Conservation (phyloP, 2,329 filamentous ascomycete genomes). For the Cryoendolithus antarcticus region DNA sequence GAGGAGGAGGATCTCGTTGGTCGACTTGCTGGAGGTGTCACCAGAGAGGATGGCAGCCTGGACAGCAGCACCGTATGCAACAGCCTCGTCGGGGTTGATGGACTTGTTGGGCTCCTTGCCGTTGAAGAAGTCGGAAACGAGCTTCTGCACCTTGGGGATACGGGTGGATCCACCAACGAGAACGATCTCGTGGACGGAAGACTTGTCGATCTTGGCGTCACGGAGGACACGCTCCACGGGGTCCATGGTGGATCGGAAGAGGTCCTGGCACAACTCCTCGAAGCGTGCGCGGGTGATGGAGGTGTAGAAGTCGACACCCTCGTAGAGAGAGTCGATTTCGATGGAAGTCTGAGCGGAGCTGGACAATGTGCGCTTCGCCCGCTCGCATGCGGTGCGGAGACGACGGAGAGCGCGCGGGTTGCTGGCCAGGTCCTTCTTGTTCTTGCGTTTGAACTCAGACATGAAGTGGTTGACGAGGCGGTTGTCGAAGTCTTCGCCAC, state of each 20-base stretch:
- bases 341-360: slow-evolving; percentile 95
- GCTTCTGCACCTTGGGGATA: slow-evolving; percentile 98
- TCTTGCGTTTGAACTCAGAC: slow-evolving; percentile 78
- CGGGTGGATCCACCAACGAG: slow-evolving; percentile 95
- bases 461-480: slow-evolving; percentile 93
- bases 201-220: slow-evolving; percentile 96
- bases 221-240: slow-evolving; percentile 94
- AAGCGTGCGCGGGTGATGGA: slow-evolving; percentile 98
- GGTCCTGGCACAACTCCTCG: slow-evolving; percentile 97
- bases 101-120: slow-evolving; percentile 99
- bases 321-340: slow-evolving; percentile 95
- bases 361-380: slow-evolving; percentile 96
- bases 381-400: slow-evolving; percentile 97
- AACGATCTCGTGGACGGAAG: slow-evolving; percentile 94
- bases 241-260: slow-evolving; percentile 94
- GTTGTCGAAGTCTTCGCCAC: slow-evolving; percentile 98
- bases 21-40: slow-evolving; percentile 91
- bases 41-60: slow-evolving; percentile 95
- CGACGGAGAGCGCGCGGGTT: slow-evolving; percentile 93
- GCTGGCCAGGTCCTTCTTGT: slow-evolving; percentile 62
- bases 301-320: slow-evolving; percentile 98
- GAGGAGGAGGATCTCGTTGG: slow-evolving; percentile 94
- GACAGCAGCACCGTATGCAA: slow-evolving; percentile 94
- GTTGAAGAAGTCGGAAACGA: slow-evolving; percentile 99
- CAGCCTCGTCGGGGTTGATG: slow-evolving; percentile 98